Conservation (phyloP, 805 yeast genomes). For the Yarrowia phangngaensis region DNA sequence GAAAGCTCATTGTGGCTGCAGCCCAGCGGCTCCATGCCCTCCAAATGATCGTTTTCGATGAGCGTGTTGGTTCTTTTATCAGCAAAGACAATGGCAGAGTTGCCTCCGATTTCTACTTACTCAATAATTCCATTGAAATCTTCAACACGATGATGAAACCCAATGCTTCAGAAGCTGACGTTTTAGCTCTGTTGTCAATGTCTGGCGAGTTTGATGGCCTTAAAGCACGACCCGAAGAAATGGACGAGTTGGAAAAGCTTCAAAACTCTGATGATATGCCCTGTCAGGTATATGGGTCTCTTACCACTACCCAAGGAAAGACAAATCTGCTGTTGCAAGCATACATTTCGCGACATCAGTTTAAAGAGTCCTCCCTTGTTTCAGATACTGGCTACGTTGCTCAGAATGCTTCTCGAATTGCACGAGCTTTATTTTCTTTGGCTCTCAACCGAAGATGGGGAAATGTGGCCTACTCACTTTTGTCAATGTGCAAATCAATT, state of each 20-base stretch:
- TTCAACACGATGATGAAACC: slow-evolving; percentile 84
- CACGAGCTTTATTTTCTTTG: slow-evolving; percentile 83
- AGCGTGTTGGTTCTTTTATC: slow-evolving; percentile 68
- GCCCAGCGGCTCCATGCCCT: slow-evolving; percentile 78
- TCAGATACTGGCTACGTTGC: slow-evolving; percentile 93
- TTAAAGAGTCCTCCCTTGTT: slow-evolving; percentile 73
- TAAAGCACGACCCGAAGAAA: slow-evolving; percentile 84
- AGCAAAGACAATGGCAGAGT: slow-evolving; percentile 90
- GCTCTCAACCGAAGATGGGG: slow-evolving; percentile 95
- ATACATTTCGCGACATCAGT: slow-evolving; percentile 67
- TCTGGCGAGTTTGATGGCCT: slow-evolving; percentile 91
- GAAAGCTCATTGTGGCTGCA: slow-evolving; percentile 71
- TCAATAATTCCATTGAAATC: slow-evolving; percentile 80
- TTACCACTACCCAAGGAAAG: slow-evolving; percentile 76
- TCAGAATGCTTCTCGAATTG: slow-evolving; percentile 88
- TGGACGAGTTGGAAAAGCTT: slow-evolving; percentile 62
- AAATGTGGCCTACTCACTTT: slow-evolving; percentile 61
- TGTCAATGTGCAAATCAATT: slow-evolving; percentile 80
- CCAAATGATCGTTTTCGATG: slow-evolving; percentile 94
- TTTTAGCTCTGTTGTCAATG: slow-evolving; percentile 81
- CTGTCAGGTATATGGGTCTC: slow-evolving; percentile 77
- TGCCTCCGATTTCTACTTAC: slow-evolving; percentile 87
- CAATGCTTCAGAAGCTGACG: slow-evolving; percentile 85
- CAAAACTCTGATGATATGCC: slow-evolving; percentile 54
- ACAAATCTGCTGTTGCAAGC: slow-evolving; percentile 85